Percentiles rank a stretch among this genome's conserved stretches.
phyloP scores from a whole-genome alignment of 106 monocot genomes.

The Chionographis japonica region DNA sequence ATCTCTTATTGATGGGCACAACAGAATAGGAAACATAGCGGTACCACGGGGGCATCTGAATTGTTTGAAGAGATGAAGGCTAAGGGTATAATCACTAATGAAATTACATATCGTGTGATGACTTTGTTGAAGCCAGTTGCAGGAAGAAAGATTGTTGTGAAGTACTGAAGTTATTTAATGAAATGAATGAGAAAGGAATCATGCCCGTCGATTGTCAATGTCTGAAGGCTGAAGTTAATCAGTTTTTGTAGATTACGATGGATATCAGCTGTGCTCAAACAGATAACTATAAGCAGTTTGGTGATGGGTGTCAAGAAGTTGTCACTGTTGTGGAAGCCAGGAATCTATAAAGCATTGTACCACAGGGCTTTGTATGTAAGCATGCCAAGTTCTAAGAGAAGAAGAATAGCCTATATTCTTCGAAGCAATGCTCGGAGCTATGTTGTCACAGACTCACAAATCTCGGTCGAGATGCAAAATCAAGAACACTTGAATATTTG shows the following conservation, averaged over 20 bases:
- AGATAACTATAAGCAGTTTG: conserved; percentile 9
- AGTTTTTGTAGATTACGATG: conserved; percentile 24
- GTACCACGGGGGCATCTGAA: conserved; percentile 33
- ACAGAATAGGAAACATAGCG: conserved; percentile 31
- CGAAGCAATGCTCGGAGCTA: no score
- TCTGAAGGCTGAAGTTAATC: conserved; percentile 15
- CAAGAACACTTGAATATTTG: no score
- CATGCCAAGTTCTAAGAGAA: no score
- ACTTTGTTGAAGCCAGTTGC: conserved; percentile 37
- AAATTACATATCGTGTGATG: conserved; percentile 47
- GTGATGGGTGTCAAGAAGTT: not conserved
- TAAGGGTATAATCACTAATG: conserved; percentile 47
- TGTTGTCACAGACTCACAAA: no score
- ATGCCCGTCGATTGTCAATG: conserved; percentile 27
- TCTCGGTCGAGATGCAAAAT: no score
- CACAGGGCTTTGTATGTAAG: no score
- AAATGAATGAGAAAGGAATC: conserved; percentile 19
- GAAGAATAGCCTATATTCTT: no score
- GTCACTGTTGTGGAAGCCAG: not conserved
- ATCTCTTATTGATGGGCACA: conserved; percentile 49
- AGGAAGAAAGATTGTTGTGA: conserved; percentile 13
- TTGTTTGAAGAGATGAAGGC: conserved; percentile 62
- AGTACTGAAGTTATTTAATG: conserved; percentile 29
- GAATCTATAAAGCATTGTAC: not conserved
- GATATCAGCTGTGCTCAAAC: conserved; percentile 3